Base-by-base conservation (phyloP, 176 grass and related monocot genomes). In the Aegilops tauschii region DNA sequence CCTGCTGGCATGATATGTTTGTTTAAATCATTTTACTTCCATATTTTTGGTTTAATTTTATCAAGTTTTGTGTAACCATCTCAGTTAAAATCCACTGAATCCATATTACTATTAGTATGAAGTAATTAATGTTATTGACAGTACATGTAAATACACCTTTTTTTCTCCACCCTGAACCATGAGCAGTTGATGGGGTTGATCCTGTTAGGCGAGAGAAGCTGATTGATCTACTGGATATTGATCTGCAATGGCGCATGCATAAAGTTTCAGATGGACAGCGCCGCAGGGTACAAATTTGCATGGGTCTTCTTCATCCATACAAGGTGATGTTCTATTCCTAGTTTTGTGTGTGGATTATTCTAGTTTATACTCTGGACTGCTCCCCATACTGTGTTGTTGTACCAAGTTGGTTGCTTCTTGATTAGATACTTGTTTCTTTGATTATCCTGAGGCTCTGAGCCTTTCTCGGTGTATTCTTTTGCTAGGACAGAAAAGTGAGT, bases 191-290 rank as follows among this genome's bases (percentile, higher is more conserved):
- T 79, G 92, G 96, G 20, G 74, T 91, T 87, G 96, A 98, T 98
- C 92, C 90, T 85, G 92, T 78, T 71, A 96, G 96, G 77, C 80
- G 93, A 82, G 93, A 96, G 69, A 94, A 94, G 85, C 90, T 98
- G 49, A 64, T 98, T 47, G 92, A 96, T 91, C 92, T 98, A 73
- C 92, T 98, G 66, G 93, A 98, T 35, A 98, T 98, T 73, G 92
- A 96, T 91, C 84, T 98, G 76, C 82, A 94, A 39, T 98, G 96
- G 93, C 89, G 88, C 58, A 98, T 98, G 96, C 93, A 98, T 89
- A 98, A 94, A 96, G 96, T 98, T 88, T 98, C 96, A 61, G 96
- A 98, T 58, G 96, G 96, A 23, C 93, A 98, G 61, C 94, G 96
- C 8, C 96, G 93, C 4, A 91, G 97, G 79, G 94, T 98, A 64